phyloP scores from a whole-genome alignment of 331 rosid species.

The Phaseolus coccineus region DNA sequence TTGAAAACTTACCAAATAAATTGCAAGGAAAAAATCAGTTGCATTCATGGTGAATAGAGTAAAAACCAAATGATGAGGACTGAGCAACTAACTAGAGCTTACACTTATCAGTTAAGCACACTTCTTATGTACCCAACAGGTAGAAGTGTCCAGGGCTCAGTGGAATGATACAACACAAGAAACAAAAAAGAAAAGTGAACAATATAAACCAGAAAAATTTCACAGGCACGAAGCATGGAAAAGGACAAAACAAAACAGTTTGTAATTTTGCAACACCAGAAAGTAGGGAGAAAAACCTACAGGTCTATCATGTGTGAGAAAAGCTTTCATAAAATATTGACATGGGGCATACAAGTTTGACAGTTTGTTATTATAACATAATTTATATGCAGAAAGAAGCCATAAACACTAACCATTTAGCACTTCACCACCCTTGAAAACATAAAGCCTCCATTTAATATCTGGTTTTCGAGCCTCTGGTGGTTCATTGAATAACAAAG shows the following conservation, averaged over 20 bases:
- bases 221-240: background rate
- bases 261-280: background rate
- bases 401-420: conserved; percentile 67
- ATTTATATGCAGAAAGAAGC: conserved; percentile 15
- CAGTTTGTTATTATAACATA: background rate
- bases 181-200: background rate
- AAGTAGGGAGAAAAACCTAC: background rate
- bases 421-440: conserved; percentile 96
- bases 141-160: background rate
- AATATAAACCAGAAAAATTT: background rate
- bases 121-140: background rate
- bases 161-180: background rate
- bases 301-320: background rate
- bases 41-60: background rate
- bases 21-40: conserved; percentile 28
- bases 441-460: conserved; percentile 94
- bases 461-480: conserved; percentile 86
- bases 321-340: background rate
- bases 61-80: conserved; percentile 25
- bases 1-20: conserved; percentile 29
- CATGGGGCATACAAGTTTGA: background rate
- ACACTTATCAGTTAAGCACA: conserved; percentile 10
- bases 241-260: background rate
- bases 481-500: conserved; percentile 86
- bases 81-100: conserved; percentile 25